Percentiles rank a stretch among this genome's conserved stretches.
These are phyloP conservation scores for Salix brachista DNA, from an alignment of 345 rosid species.

Conservation along the genomic window DNA sequence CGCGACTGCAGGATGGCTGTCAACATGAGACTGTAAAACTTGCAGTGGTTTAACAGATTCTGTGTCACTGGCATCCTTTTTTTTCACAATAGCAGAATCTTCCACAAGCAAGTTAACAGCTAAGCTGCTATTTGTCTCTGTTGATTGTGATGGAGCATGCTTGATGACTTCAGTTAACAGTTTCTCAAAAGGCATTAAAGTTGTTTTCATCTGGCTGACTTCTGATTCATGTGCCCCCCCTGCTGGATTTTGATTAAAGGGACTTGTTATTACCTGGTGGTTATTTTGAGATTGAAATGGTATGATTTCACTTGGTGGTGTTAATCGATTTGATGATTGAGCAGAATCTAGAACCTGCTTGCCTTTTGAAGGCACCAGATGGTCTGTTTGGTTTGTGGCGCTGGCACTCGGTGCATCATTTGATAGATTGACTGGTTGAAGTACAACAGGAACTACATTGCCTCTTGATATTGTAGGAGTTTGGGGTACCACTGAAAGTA, in stretches of 20 bases:
- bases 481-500: constrained; percentile 20
- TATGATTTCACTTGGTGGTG: constrained; percentile 13
- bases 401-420: constrained; percentile 32
- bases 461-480: constrained; percentile 37
- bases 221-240: constrained; percentile 12
- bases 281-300: constrained; percentile 28
- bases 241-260: constrained; percentile 7
- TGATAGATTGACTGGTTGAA: constrained; percentile 40
- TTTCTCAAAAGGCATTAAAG: constrained; percentile 54
- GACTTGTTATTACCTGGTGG: constrained; percentile 14
- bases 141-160: constrained; percentile 36
- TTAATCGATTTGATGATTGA: constrained; percentile 27
- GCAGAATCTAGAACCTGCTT: constrained; percentile 31
- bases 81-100: constrained; percentile 11
- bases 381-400: constrained; percentile 15
- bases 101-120: constrained; percentile 12
- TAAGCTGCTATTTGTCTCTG: constrained; percentile 14
- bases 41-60: constrained; percentile 63
- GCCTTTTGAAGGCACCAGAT: constrained; percentile 27
- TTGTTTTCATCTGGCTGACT: constrained; percentile 16
- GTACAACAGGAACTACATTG: constrained; percentile 45
- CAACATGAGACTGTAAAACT: constrained; percentile 42
- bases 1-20: constrained; percentile 31
- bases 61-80: constrained; percentile 23
- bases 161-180: constrained; percentile 55